Base-by-base conservation (phyloP, 805 yeast genomes). In the Ogataea saltuana region DNA sequence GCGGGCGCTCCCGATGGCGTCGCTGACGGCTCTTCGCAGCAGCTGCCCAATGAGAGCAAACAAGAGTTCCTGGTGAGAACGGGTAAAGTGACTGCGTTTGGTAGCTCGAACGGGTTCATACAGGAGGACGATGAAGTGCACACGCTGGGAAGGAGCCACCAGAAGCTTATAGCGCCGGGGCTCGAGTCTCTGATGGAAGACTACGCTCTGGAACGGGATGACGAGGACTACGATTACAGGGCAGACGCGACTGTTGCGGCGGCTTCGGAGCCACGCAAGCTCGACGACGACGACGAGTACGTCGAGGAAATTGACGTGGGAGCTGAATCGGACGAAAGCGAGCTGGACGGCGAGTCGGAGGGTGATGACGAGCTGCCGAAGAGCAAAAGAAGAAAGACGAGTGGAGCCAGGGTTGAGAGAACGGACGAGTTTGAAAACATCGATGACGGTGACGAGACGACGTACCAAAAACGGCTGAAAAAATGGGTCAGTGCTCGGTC, bases 81-180 rank as follows among this genome's bases (percentile, higher is more conserved):
- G 0, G 99, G 99, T 21, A 82, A 88, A 60, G 79, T 89, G 43
- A 93, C 99, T 0, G 98, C 98, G 0, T 93, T 93, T 69, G 95
- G 97, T 9, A 77, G 78, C 22, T 66, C 78, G 16, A 71, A 73
- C 30, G 82, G 79, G 2, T 85, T 88, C 53, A 72, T 68, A 13
- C 72, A 71, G 29, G 73, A 67, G 2, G 68, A 60, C 12, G 65
- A 60, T 11, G 64, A 55, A 1, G 50, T 47, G 1, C 54, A 34
- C 6, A 49, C 32, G 19, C 66, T 70, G 13, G 38, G 27, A 11
- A 57, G 55, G 16, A 54, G 55, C 1, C 83, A 78, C 54, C 71
- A 69, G 43, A 58, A 69, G 41, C 62, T 80, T 39, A 53, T 75
- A 22, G 69, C 70, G 9, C 85, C 85, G 0, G 83, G 84, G 1